These are phyloP conservation scores for Pachyrhizus erosus DNA, from an alignment of 306 rosid genomes.

Conservation along the genomic window DNA sequence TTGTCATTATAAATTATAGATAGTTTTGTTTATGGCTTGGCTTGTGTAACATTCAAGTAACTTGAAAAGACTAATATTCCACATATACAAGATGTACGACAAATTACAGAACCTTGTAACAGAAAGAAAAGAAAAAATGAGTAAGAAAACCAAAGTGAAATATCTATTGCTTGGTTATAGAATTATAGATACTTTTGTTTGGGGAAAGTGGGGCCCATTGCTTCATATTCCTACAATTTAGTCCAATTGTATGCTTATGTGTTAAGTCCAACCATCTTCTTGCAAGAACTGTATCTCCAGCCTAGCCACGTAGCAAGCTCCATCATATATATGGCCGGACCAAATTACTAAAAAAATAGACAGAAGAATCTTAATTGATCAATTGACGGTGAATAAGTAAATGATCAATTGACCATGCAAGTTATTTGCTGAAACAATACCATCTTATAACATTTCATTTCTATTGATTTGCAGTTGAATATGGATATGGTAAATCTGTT, in stretches of 20 bases:
- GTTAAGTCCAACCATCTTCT: slow-evolving; percentile 16
- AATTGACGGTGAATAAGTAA: slow-evolving; percentile 9
- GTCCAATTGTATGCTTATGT: background rate
- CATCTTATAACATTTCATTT: background rate
- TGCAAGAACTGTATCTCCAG: slow-evolving; percentile 17
- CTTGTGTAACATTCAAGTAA: slow-evolving; percentile 6
- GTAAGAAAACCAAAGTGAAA: background rate
- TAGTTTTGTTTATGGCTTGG: too few relatives aligned
- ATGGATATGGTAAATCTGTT: slow-evolving; percentile 18
- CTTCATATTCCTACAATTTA: slow-evolving; percentile 8
- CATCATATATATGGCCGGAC: slow-evolving; percentile 5
- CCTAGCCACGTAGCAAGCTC: slow-evolving; percentile 17
- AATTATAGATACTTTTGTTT: background rate
- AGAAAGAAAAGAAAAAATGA: background rate
- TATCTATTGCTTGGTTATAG: slow-evolving; percentile 17
- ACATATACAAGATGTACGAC: background rate
- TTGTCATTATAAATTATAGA: slow-evolving; percentile 24
- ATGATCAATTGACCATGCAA: slow-evolving; percentile 22
- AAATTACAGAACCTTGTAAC: slow-evolving; percentile 16
- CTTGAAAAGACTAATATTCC: slow-evolving; percentile 24
- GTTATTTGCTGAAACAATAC: slow-evolving; percentile 17
- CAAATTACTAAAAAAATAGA: background rate
- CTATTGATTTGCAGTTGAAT: background rate
- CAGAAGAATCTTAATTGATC: slow-evolving; percentile 30
- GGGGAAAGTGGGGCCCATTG: background rate